A percentile compares a stretch with the other conserved stretches of the same genome.
Evolutionary conservation across 192 early-diverging fungal species (phyloP).

Genomic region (Dimargaris cristalligena): DNA sequence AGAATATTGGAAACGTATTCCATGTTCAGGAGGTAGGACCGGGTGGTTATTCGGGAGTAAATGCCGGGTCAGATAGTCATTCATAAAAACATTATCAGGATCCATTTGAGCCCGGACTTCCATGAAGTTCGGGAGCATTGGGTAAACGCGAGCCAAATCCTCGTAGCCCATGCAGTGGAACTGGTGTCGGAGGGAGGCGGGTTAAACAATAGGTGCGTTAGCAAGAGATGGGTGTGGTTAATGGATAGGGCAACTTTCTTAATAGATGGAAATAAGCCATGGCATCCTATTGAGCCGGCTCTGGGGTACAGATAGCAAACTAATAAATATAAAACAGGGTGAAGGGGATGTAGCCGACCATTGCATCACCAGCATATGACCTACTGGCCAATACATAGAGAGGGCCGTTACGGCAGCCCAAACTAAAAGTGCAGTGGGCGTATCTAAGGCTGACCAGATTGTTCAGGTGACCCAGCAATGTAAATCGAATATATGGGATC

Average conservation of each 20-base stretch:
- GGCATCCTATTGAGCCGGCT: too few species aligned
- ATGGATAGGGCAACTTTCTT: too few species aligned
- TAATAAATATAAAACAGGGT: too few species aligned
- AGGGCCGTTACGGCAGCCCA: not conserved
- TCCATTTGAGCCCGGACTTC: conserved; percentile 36
- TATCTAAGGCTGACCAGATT: not conserved
- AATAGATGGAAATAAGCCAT: too few species aligned
- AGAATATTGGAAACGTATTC: not conserved
- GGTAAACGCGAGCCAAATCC: conserved; percentile 38
- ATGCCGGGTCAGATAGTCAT: conserved; percentile 48
- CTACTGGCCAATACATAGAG: too few species aligned
- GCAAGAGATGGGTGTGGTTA: not conserved
- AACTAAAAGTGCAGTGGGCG: not conserved
- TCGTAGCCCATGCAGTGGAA: conserved; percentile 36
- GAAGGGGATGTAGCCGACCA: too few species aligned
- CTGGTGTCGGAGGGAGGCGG: conserved; percentile 11
- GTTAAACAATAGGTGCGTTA: not conserved
- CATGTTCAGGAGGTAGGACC: not conserved
- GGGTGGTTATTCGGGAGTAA: conserved; percentile 15
- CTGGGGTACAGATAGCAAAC: too few species aligned
- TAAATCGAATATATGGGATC: not conserved
- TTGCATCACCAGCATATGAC: too few species aligned
- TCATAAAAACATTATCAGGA: conserved; percentile 51
- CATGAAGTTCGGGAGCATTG: conserved; percentile 40
- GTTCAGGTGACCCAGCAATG: not conserved